Conservation (phyloP, 2,329 filamentous ascomycete genomes). For the Aspergillus sp. region DNA sequence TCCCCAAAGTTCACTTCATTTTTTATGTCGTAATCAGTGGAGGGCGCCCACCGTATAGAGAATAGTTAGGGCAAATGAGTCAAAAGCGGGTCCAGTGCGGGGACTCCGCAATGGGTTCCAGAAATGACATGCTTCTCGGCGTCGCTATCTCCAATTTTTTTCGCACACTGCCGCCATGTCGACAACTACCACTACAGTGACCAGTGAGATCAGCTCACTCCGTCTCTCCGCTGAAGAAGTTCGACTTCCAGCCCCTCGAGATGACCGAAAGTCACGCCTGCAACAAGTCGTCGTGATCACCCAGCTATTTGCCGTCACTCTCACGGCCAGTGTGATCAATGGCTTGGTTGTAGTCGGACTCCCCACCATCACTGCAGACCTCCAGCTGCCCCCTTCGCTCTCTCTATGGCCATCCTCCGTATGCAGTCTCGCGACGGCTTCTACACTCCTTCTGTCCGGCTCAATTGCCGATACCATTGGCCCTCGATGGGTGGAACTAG, state of each 20-base stretch:
- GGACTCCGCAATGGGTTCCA: neutral
- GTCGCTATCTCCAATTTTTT: neutral
- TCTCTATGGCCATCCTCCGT: slow-evolving; percentile 33
- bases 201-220: neutral
- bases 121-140: neutral
- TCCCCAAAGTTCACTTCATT: too few species aligned
- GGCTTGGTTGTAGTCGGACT: slow-evolving; percentile 48
- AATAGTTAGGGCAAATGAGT: too few species aligned
- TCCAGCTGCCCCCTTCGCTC: slow-evolving; percentile 29
- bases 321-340: slow-evolving; percentile 34
- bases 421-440: too few species aligned
- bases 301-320: slow-evolving; percentile 25
- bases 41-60: too few species aligned
- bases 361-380: slow-evolving; percentile 44
- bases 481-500: too few species aligned
- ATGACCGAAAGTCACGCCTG: neutral
- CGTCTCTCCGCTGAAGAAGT: neutral
- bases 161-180: neutral
- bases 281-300: slow-evolving; percentile 16
- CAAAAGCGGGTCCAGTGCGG: neutral
- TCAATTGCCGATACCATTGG: too few species aligned
- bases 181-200: neutral
- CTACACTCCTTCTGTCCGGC: too few species aligned
- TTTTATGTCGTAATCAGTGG: too few species aligned
- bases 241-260: neutral